These are phyloP conservation scores for Pugionium dolabratum DNA, from an alignment of 345 rosid genomes.

Conservation along the genomic window DNA sequence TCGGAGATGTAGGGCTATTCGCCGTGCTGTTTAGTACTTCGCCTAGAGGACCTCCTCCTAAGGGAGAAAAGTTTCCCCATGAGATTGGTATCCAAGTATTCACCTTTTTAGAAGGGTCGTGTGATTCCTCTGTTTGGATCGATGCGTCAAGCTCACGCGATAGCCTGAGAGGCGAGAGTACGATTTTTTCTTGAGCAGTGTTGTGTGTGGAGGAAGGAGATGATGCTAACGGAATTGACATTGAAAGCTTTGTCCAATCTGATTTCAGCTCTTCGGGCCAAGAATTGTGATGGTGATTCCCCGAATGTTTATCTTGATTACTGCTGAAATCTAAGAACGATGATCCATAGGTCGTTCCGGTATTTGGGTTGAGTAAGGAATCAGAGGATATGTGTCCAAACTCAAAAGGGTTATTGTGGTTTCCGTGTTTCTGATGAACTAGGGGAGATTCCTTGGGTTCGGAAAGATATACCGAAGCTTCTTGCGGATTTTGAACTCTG, in stretches of 20 bases:
- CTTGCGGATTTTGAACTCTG: constrained; percentile 44
- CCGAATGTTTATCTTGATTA: constrained; percentile 42
- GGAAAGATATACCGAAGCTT: constrained; percentile 31
- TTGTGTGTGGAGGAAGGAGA: constrained; percentile 42
- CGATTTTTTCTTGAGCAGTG: constrained; percentile 40
- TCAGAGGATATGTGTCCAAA: constrained; percentile 58
- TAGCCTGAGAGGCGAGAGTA: constrained; percentile 54
- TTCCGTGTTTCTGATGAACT: constrained; percentile 40
- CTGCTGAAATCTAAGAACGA: constrained; percentile 27
- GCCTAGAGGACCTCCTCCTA: constrained; percentile 65
- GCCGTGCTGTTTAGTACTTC: constrained; percentile 54
- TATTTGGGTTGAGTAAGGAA: constrained; percentile 47
- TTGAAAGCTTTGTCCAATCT: constrained; percentile 69
- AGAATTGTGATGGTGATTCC: not conserved
- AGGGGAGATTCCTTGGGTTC: constrained; percentile 36
- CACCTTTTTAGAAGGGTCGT: constrained; percentile 43
- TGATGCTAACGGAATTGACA: constrained; percentile 63
- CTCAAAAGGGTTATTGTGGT: constrained; percentile 31
- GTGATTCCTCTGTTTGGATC: constrained; percentile 31
- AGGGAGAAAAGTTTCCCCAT: constrained; percentile 46
- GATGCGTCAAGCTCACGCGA: constrained; percentile 50
- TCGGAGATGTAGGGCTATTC: constrained; percentile 38
- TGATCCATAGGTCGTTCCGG: constrained; percentile 44
- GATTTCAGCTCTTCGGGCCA: constrained; percentile 63
- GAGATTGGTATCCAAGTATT: constrained; percentile 54